Base-by-base conservation (phyloP, 208 protist species). In the Tritrichomonas foetus region DNA sequence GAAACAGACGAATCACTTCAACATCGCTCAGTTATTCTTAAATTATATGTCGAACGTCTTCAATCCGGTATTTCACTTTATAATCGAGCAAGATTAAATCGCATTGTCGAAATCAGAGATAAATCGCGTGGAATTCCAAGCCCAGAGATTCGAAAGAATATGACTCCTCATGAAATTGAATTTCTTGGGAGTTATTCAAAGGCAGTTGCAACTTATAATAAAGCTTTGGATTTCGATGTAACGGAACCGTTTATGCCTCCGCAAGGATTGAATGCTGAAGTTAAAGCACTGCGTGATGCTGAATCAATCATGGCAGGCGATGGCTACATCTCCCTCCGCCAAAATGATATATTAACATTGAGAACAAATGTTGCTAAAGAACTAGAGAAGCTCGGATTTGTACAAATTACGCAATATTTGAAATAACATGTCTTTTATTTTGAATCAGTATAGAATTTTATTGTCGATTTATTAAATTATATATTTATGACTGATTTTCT, bases 341-440 rank as follows among this genome's bases (percentile, higher is more conserved):
- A 69, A n/a, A 69, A 69, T 69, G 64, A 69, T n/a, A n/a, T 69
- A n/a, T 69, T 69, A 69, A 69, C 64, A n/a, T 69, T 69, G n/a
- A 11, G 64, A 3, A 30, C 64, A n/a, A 69, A 69, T 69, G 25
- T 69, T 69, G 64, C 64, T 8, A 8, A 69, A 69, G 64, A 69
- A 30, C 64, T 69, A 33, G 64, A 69, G 27, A 8, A n/a, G n/a
- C 13, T n/a, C 5, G 64, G 64, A 25, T 69, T 69, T 69, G 64
- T 69, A n/a, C 3, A 69, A 69, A 69, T 69, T 69, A 69, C 27
- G 11, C 20, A 69, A 69, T 69, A 69, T 30, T 69, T 69, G 53
- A 61, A 61, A 61, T 61, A 61, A 61, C 16, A 61, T 61, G 16
- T 61, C 16, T 5, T 61, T 61, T 61, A n/a, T n/a, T n/a, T n/a